These are phyloP conservation scores for Pythium monospermum DNA, from an alignment of 352 stramenopile genomes.

Conservation along the genomic window DNA sequence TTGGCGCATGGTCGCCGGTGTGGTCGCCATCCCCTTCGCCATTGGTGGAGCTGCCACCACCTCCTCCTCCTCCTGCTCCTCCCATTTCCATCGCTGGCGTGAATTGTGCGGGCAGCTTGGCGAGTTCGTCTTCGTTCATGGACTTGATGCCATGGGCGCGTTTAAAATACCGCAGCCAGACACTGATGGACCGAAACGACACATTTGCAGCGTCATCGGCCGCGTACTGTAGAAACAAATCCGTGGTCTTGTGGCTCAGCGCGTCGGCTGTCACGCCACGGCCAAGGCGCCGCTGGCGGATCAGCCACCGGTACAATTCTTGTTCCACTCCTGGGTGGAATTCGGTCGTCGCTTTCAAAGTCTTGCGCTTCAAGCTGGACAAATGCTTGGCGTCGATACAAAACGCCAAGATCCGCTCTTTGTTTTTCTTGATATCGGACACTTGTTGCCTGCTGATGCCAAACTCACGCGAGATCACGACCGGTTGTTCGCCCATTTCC, in stretches of 20 bases:
- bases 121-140: conserved; percentile 45
- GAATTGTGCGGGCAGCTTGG: conserved; percentile 47
- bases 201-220: conserved; percentile 26
- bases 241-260: conserved; percentile 43
- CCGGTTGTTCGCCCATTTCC: conserved; percentile 57
- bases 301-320: conserved; percentile 80
- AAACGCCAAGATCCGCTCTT: conserved; percentile 67
- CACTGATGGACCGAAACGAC: conserved; percentile 39
- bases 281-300: conserved; percentile 51
- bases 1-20: not conserved
- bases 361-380: conserved; percentile 69
- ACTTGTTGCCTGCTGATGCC: conserved; percentile 79
- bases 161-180: conserved; percentile 71
- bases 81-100: conserved; percentile 56
- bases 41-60: not conserved
- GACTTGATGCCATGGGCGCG: conserved; percentile 53
- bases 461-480: conserved; percentile 52
- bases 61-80: not conserved
- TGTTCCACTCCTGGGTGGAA: conserved; percentile 77
- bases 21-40: not conserved
- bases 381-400: conserved; percentile 74
- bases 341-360: conserved; percentile 55
- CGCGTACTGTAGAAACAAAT: conserved; percentile 72
- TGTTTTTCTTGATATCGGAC: conserved; percentile 86
- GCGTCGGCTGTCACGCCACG: conserved; percentile 44